These are phyloP conservation scores for Cercophora samala DNA, from an alignment of 495 filamentous ascomycete genomes.

Conservation along the genomic window DNA sequence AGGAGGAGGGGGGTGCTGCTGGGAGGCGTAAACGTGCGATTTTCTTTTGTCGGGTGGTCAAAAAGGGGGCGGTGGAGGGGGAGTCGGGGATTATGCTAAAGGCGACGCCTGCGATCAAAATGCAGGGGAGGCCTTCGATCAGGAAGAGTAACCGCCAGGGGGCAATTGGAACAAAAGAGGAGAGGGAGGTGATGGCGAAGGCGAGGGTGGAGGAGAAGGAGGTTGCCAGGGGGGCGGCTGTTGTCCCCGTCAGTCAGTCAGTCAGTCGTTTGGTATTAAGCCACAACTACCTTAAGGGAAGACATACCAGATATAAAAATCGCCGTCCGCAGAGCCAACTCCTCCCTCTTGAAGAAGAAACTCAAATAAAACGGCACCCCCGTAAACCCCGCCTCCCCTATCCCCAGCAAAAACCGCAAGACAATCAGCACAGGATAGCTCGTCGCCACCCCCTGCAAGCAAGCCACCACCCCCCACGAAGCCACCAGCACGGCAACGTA, in stretches of 20 bases:
- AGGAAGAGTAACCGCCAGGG: constrained; percentile 84
- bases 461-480: constrained; percentile 66
- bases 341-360: constrained; percentile 82
- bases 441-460: constrained; percentile 64
- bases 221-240: constrained; percentile 75
- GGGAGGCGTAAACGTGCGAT: constrained; percentile 63
- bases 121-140: constrained; percentile 77
- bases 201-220: constrained; percentile 81
- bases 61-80: constrained; percentile 63
- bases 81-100: constrained; percentile 73
- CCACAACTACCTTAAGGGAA: no score
- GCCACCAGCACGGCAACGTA: constrained; percentile 62
- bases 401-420: constrained; percentile 65
- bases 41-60: constrained; percentile 69
- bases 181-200: constrained; percentile 71
- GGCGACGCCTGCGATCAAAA: constrained; percentile 63
- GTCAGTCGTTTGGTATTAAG: no score
- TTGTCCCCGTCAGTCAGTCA: not conserved
- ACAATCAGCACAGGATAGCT: constrained; percentile 70
- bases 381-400: constrained; percentile 71
- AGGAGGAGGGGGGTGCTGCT: no score
- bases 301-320: constrained; percentile 68
- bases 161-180: constrained; percentile 56
- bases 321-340: constrained; percentile 75
- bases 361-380: constrained; percentile 77